Base-by-base conservation (phyloP, 371 early-diverging fungal genomes). In the Cokeromyces recurvatus region DNA sequence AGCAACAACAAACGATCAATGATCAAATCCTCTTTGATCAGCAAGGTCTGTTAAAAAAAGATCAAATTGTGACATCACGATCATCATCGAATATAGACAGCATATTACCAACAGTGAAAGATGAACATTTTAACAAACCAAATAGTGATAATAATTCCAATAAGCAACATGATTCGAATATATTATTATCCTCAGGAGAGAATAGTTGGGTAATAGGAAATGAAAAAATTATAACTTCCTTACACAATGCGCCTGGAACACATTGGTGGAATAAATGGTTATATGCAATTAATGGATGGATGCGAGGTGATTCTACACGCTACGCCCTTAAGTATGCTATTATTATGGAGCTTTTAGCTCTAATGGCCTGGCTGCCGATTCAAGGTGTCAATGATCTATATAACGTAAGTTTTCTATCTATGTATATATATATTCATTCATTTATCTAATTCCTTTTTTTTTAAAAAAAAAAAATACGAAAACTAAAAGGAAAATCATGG, bases 281-380 rank as follows among this genome's bases (percentile, higher is more conserved):
- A 8, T 25, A 46, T 11, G n/a, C 31, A 0, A 4, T 59, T 0
- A 43, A 39, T 19, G 44, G 40, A 9, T 64, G 59, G 48, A 15
- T 67, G 4, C 36, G 48, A 14, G 46, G 46, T 4, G 60, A 55
- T 7, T 65, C 67, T 15, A 51, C 60, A 1, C 60, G 67, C 0
- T 71, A 68, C 24, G 72, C 66, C 0, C n/a, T 71, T 6, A 71
- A 71, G 29, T 71, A 65, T 35, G 46, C 64, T 4, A 20, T 68
- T 6, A 48, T 59, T 0, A 54, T 53, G 46, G 57, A 55, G 32
- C 16, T 71, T 0, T 34, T 71, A 2, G 68, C 68, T 0, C 39
- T 71, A 11, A 64, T 64, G 60, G 63, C 68, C 0, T 71, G 68
- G 65, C 37, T 71, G 3, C 72, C 68, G 0, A 42, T 71, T 2